Conservation (phyloP, 176 grass and related monocot species). For the Raddia guianensis region DNA sequence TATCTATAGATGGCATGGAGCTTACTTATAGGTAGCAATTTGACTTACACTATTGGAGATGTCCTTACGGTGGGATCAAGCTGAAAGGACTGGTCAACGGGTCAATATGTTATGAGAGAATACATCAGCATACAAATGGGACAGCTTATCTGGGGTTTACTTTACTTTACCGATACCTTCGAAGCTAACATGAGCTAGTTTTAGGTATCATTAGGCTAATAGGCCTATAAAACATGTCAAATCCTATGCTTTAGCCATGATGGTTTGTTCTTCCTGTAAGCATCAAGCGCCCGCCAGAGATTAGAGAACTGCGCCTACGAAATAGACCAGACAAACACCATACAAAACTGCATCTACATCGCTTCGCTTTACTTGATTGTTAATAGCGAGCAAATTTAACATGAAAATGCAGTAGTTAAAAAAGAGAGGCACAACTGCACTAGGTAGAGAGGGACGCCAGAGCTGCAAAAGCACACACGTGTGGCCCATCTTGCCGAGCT, state of each 20-base stretch:
- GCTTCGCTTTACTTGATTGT: neutral
- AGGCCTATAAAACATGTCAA: conserved; percentile 25
- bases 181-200: conserved; percentile 37
- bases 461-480: conserved; percentile 37
- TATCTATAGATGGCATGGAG: no score
- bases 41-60: no score
- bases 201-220: neutral
- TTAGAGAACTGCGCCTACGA: neutral
- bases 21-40: no score
- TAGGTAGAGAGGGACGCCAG: conserved; percentile 28
- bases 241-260: conserved; percentile 19
- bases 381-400: neutral
- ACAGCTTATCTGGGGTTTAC: conserved; percentile 8
- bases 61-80: no score
- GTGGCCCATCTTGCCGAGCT: conserved; percentile 36
- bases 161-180: conserved; percentile 43
- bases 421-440: neutral
- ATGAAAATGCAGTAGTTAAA: conserved; percentile 14
- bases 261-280: conserved; percentile 32
- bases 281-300: conserved; percentile 28
- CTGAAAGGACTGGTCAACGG: conserved; percentile 1
- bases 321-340: conserved; percentile 9
- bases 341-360: neutral
- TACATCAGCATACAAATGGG: conserved; percentile 10
- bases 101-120: neutral